A percentile compares a stretch with the other conserved stretches of the same genome.
Conservation (phyloP, 371 early-diverging fungal genomes). For the Lichtheimia ornata region DNA sequence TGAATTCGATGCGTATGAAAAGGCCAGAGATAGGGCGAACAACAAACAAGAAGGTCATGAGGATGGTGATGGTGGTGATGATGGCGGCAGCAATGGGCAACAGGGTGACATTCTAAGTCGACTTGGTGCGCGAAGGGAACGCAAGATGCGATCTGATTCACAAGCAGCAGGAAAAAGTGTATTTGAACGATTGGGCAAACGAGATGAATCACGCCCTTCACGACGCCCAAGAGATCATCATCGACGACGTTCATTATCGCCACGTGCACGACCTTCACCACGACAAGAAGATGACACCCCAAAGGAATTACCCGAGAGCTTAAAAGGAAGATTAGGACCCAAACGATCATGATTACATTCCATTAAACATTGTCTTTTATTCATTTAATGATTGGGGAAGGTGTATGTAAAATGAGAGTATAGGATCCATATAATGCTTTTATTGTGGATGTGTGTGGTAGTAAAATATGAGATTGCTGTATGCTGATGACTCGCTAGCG, state of each 20-base stretch:
- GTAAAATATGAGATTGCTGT: too few species aligned
- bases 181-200: constrained; percentile 13
- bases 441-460: too few species aligned
- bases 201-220: constrained; percentile 8
- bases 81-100: neutral
- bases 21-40: too few species aligned
- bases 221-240: neutral
- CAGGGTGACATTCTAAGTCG: neutral
- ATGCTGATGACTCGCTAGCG: too few species aligned
- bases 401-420: too few species aligned
- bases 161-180: neutral
- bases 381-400: too few species aligned
- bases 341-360: neutral
- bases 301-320: constrained; percentile 13
- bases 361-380: neutral
- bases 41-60: neutral
- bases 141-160: neutral
- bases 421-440: too few species aligned
- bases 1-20: neutral
- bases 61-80: neutral
- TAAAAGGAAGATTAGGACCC: constrained; percentile 18
- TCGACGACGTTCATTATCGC: constrained; percentile 12
- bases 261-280: constrained; percentile 2
- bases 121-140: neutral
- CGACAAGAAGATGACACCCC: neutral